Conservation (phyloP, 345 rosid genomes). For the Salix suchowensis region DNA sequence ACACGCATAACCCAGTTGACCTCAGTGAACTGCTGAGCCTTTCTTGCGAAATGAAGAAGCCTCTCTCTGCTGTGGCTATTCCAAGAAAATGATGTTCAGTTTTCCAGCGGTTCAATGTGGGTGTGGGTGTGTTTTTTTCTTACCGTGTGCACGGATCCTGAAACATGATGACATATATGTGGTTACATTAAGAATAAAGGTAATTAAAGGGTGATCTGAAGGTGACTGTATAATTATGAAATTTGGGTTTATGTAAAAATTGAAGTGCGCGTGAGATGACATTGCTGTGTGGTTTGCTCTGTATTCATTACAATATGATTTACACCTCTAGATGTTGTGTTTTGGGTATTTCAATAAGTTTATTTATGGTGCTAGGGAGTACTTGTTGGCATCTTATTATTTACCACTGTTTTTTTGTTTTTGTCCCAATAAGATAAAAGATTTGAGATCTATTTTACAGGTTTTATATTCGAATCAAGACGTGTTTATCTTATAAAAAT, state of each 20-base stretch:
- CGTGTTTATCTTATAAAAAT: too few relatives aligned
- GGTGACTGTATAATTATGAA: neutral
- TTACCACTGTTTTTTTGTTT: too few relatives aligned
- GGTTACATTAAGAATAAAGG: neutral
- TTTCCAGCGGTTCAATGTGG: neutral
- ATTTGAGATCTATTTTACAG: fast-evolving
- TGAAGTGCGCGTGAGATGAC: too few relatives aligned
- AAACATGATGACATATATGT: neutral
- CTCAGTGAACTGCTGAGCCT: slow-evolving; percentile 38
- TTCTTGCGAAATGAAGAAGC: slow-evolving; percentile 50
- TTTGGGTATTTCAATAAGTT: neutral
- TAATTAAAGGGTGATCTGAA: neutral
- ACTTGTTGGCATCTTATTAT: too few relatives aligned
- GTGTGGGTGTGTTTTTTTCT: neutral
- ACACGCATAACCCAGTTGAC: slow-evolving; percentile 27
- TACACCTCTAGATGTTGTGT: neutral
- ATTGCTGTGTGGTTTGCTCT: neutral
- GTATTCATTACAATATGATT: neutral
- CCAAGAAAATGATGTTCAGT: slow-evolving; percentile 6
- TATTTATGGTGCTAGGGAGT: too few relatives aligned
- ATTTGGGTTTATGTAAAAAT: too few relatives aligned
- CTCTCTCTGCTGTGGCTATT: slow-evolving; percentile 34
- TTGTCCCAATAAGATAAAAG: too few relatives aligned
- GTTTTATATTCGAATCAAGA: too few relatives aligned
- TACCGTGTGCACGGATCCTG: neutral